phyloP scores from a whole-genome alignment of 225 moss, liverwort and hornwort genomes.

The Antitrichia curtipendula region DNA sequence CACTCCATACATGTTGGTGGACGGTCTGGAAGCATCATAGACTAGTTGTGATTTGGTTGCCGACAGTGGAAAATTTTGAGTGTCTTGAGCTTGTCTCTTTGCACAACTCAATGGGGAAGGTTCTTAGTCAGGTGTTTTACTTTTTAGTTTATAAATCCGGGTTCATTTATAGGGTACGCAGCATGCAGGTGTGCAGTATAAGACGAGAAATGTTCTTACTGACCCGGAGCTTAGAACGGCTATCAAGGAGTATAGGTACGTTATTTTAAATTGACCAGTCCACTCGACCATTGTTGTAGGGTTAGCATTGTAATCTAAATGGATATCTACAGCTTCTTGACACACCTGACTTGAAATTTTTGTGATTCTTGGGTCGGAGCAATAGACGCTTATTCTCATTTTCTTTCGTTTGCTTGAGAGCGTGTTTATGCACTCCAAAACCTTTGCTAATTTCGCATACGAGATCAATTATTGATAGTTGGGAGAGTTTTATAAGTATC shows the following conservation, averaged over 20 bases:
- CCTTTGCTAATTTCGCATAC: neutral
- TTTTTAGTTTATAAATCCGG: neutral
- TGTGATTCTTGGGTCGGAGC: neutral
- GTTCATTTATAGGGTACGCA: neutral
- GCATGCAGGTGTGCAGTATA: constrained; percentile 54
- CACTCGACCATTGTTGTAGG: neutral
- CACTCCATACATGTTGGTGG: neutral
- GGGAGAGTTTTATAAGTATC: neutral
- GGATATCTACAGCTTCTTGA: neutral
- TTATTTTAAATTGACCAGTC: neutral
- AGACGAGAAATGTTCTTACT: constrained; percentile 50
- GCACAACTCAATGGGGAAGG: neutral
- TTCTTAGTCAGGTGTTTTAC: neutral
- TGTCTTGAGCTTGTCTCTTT: neutral
- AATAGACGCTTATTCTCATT: neutral
- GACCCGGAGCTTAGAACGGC: constrained; percentile 73
- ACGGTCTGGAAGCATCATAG: neutral
- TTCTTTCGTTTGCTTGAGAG: neutral
- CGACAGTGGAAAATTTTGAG: neutral
- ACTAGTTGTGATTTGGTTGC: neutral
- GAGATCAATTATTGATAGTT: neutral
- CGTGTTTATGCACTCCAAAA: neutral
- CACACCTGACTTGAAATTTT: neutral
- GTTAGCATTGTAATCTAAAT: neutral
- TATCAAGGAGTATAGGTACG: constrained; percentile 68